Evolutionary conservation across 495 filamentous ascomycete species (phyloP).

Genomic region (Aspergillus egyptiacus): DNA sequence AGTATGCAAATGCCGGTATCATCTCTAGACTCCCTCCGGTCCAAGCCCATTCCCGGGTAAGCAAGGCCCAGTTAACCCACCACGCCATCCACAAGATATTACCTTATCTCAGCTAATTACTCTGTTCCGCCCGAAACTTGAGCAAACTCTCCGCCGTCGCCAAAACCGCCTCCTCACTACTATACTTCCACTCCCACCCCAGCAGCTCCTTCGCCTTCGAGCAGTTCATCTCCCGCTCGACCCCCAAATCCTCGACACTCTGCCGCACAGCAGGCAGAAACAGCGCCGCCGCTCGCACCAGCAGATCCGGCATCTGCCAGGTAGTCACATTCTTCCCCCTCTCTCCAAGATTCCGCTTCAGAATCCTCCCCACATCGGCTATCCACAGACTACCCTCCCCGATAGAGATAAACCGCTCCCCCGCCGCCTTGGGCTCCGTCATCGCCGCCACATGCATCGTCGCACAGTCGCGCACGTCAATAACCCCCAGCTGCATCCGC

Average conservation of each 20-base stretch:
- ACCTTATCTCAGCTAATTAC: no score
- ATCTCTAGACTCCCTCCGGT: no score
- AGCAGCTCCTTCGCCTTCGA: background rate
- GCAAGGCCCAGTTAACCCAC: no score
- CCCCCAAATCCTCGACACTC: background rate
- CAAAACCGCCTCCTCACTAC: background rate
- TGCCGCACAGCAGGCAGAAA: background rate
- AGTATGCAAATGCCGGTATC: no score
- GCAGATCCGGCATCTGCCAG: background rate
- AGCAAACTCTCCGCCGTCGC: background rate
- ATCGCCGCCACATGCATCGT: background rate
- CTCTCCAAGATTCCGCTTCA: background rate
- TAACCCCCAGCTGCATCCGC: background rate
- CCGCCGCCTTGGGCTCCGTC: background rate
- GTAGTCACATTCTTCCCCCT: background rate
- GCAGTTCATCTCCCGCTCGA: background rate
- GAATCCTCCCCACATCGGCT: background rate
- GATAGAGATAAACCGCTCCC: background rate
- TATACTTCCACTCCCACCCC: background rate
- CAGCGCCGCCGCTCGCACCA: background rate
- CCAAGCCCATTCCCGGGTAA: no score
- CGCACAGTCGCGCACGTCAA: conserved; percentile 1
- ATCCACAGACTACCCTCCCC: background rate
- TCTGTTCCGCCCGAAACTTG: no score
- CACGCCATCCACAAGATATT: no score